A percentile compares a stretch with the other conserved stretches of the same genome.
phyloP scores from a whole-genome alignment of 1,284 basidiomycete species.

The Porogramme epimiltina region DNA sequence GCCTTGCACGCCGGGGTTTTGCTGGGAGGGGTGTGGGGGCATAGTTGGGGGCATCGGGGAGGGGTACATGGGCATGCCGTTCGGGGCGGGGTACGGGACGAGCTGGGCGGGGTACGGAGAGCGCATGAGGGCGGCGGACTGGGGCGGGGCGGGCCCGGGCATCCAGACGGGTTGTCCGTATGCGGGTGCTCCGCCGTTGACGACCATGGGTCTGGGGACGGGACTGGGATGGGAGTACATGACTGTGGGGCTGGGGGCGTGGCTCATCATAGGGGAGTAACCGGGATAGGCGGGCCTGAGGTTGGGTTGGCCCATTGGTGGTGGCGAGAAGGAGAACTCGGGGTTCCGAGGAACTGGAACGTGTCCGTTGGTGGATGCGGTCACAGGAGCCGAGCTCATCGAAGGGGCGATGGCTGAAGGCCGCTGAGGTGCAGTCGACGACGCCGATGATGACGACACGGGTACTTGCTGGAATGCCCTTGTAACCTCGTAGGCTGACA shows the following conservation, averaged over 20 bases:
- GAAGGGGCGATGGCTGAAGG: slow-evolving; percentile 36
- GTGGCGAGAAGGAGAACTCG: slow-evolving; percentile 37
- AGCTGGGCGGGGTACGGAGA: slow-evolving; percentile 68
- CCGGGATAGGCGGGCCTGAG: slow-evolving; percentile 57
- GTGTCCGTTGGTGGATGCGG: slow-evolving; percentile 35
- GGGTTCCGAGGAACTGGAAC: slow-evolving; percentile 34
- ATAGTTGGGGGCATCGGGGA: slow-evolving; percentile 30
- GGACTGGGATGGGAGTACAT: slow-evolving; percentile 68
- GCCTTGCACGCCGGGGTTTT: slow-evolving; percentile 40
- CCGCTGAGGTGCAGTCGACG: background rate
- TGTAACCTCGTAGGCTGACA: slow-evolving; percentile 79
- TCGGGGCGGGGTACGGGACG: slow-evolving; percentile 61
- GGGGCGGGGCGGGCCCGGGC: slow-evolving; percentile 41
- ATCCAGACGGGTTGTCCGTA: slow-evolving; percentile 72
- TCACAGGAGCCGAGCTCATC: slow-evolving; percentile 20
- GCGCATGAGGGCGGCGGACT: slow-evolving; percentile 54
- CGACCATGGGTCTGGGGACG: slow-evolving; percentile 57
- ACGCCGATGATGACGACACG: slow-evolving; percentile 46
- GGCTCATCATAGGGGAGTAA: slow-evolving; percentile 71
- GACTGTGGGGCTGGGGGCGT: slow-evolving; percentile 51
- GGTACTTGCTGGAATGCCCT: slow-evolving; percentile 81
- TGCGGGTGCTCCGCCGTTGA: slow-evolving; percentile 59
- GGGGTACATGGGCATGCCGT: slow-evolving; percentile 52
- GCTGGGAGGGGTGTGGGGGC: slow-evolving; percentile 28
- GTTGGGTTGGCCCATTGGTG: slow-evolving; percentile 36